Conservation (phyloP, 805 yeast genomes). For the Saccharomyces kudriavzevii region DNA sequence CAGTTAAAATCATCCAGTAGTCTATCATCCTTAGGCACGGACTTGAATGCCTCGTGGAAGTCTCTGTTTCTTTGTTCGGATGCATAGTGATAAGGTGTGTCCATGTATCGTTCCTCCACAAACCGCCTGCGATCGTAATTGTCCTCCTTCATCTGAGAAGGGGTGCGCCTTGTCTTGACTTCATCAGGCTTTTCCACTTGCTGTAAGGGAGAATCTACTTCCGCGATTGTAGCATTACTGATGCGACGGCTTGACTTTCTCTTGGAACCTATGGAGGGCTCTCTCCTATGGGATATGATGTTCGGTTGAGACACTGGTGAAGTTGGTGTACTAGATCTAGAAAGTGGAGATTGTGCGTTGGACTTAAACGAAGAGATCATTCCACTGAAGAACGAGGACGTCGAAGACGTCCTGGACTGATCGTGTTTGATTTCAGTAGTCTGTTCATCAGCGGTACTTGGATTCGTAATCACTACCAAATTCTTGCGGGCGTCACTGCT, state of each 20-base stretch:
- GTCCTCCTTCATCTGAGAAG: slow-evolving; percentile 3
- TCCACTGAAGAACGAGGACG: neutral
- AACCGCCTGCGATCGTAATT: slow-evolving; percentile 36
- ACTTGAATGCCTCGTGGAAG: slow-evolving; percentile 68
- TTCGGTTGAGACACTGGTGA: slow-evolving; percentile 10
- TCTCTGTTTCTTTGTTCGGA: slow-evolving; percentile 56
- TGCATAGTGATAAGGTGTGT: slow-evolving; percentile 58
- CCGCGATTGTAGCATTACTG: slow-evolving; percentile 4
- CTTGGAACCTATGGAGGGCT: slow-evolving; percentile 11
- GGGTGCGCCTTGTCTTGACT: slow-evolving; percentile 5
- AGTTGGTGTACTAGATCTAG: slow-evolving; percentile 1
- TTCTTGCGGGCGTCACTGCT: slow-evolving; percentile 3
- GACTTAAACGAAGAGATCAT: neutral
- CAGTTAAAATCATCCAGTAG: slow-evolving; percentile 83
- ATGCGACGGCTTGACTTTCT: slow-evolving; percentile 4
- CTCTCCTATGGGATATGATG: slow-evolving; percentile 28
- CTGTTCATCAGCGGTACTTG: neutral
- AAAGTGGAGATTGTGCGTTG: neutral
- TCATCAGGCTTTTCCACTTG: slow-evolving; percentile 20
- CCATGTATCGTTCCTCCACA: slow-evolving; percentile 48
- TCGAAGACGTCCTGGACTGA: neutral
- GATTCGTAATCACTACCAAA: neutral
- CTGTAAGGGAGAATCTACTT: slow-evolving; percentile 10
- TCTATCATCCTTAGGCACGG: slow-evolving; percentile 60
- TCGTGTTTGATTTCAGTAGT: neutral